Evolutionary conservation across 306 rosid genomes (phyloP), one percentile per base, ranked within the genome.

Genomic region (Oemleria cerasiformis): DNA sequence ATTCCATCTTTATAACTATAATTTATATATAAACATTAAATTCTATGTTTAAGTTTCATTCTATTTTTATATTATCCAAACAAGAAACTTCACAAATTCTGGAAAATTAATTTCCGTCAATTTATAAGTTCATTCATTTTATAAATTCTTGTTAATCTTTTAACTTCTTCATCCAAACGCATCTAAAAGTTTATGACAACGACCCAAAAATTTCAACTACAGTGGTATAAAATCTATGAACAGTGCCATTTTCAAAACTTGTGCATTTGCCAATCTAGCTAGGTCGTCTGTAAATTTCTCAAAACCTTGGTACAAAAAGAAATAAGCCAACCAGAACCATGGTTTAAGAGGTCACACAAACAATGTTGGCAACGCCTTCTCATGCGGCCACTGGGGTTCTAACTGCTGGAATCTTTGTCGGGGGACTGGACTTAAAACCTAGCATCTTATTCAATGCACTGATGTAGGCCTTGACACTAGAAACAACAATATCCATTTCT

Each of bases 401-500:
- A 78, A 78, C 73, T 40, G 77, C 69, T 16, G 88, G 47, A 56
- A 63, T 11, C 39, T 48, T 68, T 20, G 39, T 8, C 3, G 44
- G 17, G 53, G 68, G 19, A 47, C 75, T 78, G 50, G 78, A 88
- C 66, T 67, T 75, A 79, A 95, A 89, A 82, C 96, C 88, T 54
- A 86, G 48, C 96, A 95, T 89, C 85, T 95, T 95, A 76, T 95
- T 95, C 73, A 91, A 13, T 4, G 99, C 99, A 64, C 86, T 86
- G 70, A 88, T 10, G 68, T 88, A 95, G 45, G 99, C 99, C 92
- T 91, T 91, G 51, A 91, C 96, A 81, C 99, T 95, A 71, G 96
- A 91, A 43, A 91, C 99, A 63, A 91, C 96, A 57, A 95, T 84
- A 75, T 95, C 99, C 99, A 91, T 86, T 76, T 96, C 96, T 7